Evolutionary conservation across 2,329 filamentous ascomycete genomes (phyloP), one percentile per base, ranked within the genome.

Genomic region (Fusarium protoensiforme): DNA sequence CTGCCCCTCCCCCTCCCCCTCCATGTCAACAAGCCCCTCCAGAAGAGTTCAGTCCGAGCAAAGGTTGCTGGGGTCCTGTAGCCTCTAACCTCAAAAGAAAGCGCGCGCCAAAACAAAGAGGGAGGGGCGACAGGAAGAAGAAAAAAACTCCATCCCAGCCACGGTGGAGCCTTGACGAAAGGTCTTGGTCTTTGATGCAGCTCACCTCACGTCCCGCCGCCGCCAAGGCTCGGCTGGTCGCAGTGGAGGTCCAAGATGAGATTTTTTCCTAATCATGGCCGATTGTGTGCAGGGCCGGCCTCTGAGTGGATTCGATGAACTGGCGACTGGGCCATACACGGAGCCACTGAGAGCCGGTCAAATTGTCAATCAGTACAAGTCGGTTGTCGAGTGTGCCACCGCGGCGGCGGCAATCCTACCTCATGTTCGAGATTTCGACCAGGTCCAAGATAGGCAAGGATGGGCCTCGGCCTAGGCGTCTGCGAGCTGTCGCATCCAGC

Each of bases 1-100:
- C 24, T 24, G 24, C 39, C 68, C 61, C 51, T 62, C 58, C 71
- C 65, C 65, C 70, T 71, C 65, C 65, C 68, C 70, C 74, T 74
- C 74, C 74, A 58, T 68, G 62, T 61, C 73, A 66, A 71, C 61
- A 69, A 67, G 65, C 71, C 71, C 71, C 71, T 74, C 71, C 71
- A 74, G 61, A 58, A 74, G 18, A 69, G 58, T 74, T 65, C 38
- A 54, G 56, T 67, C 71, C 69, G 64, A 57, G 65, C 68, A 72
- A 72, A 73, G 58, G 54, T 61, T 69, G 53, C 68, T 61, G 35
- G 61, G 71, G 33, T 31, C 43, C 24, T 27, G 24, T 58, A 51
- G 66, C 58, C 53, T 67, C 71, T 68, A 65, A 54, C 56, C 60
- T 58, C 27, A 51, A 64, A 64, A 65, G 39, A 67, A 46, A 73